Percentiles rank a stretch among this genome's conserved stretches.
Evolutionary conservation across 176 grass and related monocot genomes (phyloP).

Genomic region (Musa troglodytarum): DNA sequence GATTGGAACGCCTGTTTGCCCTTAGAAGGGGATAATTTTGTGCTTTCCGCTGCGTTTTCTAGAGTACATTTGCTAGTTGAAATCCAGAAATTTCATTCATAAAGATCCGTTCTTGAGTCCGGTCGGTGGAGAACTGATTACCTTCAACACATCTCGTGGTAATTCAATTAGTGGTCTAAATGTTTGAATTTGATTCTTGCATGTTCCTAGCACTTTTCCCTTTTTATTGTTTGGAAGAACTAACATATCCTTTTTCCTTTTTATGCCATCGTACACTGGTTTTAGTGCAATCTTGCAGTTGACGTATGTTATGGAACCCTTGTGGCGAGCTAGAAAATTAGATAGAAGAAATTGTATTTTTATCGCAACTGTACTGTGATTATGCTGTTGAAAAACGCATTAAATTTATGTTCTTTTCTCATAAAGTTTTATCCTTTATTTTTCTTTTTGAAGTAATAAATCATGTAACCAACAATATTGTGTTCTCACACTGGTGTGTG

Average conservation of each 20-base stretch:
- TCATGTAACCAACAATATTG: not conserved
- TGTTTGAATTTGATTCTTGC: no score
- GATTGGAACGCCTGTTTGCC: no score
- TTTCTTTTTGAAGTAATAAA: not conserved
- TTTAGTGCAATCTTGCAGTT: no score
- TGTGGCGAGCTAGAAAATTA: not conserved
- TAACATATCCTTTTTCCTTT: no score
- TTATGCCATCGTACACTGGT: no score
- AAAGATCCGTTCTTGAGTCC: not conserved
- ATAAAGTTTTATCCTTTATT: not conserved
- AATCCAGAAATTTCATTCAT: not conserved
- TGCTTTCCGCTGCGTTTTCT: not conserved
- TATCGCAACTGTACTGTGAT: not conserved
- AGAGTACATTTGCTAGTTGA: not conserved
- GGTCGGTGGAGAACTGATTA: no score
- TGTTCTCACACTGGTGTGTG: not conserved
- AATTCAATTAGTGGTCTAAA: no score
- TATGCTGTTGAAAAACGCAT: not conserved
- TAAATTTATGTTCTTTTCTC: no score
- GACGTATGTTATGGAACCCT: no score
- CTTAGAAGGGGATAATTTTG: no score
- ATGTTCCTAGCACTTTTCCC: no score
- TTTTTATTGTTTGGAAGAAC: not conserved
- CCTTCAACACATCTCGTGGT: no score
- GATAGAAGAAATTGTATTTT: not conserved